A percentile compares a stretch with the other conserved stretches of the same genome.
Evolutionary conservation across 2,329 filamentous ascomycete genomes (phyloP).

Genomic region (Dactylellina leptospora): DNA sequence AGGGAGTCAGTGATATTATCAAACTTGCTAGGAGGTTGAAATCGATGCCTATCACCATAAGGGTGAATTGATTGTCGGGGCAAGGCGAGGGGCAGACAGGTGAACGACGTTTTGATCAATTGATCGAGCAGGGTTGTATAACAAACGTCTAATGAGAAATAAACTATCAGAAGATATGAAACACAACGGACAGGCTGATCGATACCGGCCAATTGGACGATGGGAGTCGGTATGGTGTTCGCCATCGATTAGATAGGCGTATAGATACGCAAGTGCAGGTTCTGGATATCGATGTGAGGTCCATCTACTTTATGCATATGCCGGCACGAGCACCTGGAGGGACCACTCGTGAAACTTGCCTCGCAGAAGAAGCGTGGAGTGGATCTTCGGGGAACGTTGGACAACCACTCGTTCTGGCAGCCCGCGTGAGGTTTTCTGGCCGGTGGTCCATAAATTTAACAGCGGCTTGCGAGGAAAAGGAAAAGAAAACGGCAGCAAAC

Average conservation of each 20-base stretch:
- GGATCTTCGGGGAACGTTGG: conserved; percentile 19
- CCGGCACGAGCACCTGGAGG: conserved; percentile 7
- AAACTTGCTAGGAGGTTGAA: conserved; percentile 4
- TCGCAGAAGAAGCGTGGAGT: conserved; percentile 15
- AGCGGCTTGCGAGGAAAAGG: conserved; percentile 6
- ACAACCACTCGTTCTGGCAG: conserved; percentile 46
- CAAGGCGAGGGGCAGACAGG: not conserved
- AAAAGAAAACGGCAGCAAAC: not conserved
- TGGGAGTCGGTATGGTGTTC: conserved; percentile 8
- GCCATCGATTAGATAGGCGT: conserved; percentile 47
- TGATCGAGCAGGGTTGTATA: not conserved
- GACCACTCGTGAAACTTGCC: conserved; percentile 38
- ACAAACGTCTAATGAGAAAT: conserved; percentile 16
- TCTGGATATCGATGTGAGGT: not conserved
- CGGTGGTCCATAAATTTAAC: conserved; percentile 18
- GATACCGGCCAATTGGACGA: conserved; percentile 28
- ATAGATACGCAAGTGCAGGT: conserved; percentile 8
- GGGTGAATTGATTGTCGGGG: not conserved
- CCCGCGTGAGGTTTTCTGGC: conserved; percentile 27
- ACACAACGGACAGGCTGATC: conserved; percentile 31
- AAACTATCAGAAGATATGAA: conserved; percentile 24
- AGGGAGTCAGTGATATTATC: too few species aligned
- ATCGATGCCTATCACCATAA: conserved; percentile 21
- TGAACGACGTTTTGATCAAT: not conserved
- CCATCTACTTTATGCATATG: conserved; percentile 13